Evolutionary conservation across 768 basidiomycete genomes (phyloP), one percentile per base, ranked within the genome.

Genomic region (Russula virescens): DNA sequence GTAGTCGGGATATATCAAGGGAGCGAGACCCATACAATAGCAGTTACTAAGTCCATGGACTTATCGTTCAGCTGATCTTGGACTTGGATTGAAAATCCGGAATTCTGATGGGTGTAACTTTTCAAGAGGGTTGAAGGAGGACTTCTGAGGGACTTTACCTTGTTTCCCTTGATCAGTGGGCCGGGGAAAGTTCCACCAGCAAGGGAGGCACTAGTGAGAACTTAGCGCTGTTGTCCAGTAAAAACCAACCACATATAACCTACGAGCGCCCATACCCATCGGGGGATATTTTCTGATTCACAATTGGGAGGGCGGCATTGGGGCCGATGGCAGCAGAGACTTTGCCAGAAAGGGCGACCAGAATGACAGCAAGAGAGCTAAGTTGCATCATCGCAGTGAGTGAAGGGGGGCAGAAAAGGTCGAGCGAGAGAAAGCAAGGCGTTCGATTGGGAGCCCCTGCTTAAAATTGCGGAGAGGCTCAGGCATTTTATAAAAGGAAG

Each of bases 21-120:
- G 14, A 11, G 40, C 35, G 31, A 49, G 26, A 26, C 25, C 2
- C 18, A 50, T 16, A 83, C 83, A 23, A 85, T 77, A 42, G 77
- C 80, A 4, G 83, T 84, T 2, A 70, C 71, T 45, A 74, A 76
- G 38, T 77, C 62, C 82, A 84, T 81, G 0, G 78, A 73, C 0
- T 68, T 68, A 26, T 83, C 78, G 2, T 68, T 73, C 31, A 84
- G 70, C 14, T 65, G 13, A 61, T 84, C 77, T 10, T 73, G 62
- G 34, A 84, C 79, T 38, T 80, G 78, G 28, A 84, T 65, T 28
- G 59, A 61, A 57, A 81, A 76, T 26, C 62, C 59, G 49, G 76
- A 71, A 2, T 77, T 78, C 72, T 70, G 21, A n/a, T 2, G 34
- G n/a, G 7, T n/a, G 42, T 31, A 68, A 71, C 11, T 69, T 71